Evolutionary conservation across 2,329 filamentous ascomycete genomes (phyloP).

Genomic region (Cryphonectria parasitica): DNA sequence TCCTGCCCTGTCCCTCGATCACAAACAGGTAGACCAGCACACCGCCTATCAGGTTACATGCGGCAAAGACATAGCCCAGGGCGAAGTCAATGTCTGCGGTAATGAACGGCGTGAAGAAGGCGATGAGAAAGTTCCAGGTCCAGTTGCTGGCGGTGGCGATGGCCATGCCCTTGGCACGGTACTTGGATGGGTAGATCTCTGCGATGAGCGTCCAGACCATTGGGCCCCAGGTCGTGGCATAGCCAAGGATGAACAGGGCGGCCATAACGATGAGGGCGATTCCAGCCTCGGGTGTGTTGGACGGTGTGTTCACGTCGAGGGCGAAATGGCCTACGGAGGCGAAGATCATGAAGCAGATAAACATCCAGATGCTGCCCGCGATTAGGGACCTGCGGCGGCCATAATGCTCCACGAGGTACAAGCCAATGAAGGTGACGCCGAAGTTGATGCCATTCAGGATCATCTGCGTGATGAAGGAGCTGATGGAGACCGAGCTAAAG

Average conservation of each 20-base stretch:
- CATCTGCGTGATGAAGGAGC: conserved; percentile 69
- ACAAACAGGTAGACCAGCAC: conserved; percentile 77
- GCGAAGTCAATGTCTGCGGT: conserved; percentile 70
- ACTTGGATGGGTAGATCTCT: conserved; percentile 67
- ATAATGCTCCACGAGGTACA: conserved; percentile 72
- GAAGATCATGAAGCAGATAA: conserved; percentile 62
- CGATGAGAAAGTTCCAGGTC: conserved; percentile 75
- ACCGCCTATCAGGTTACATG: conserved; percentile 67
- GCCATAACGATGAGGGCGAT: conserved; percentile 67
- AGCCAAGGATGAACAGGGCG: conserved; percentile 66
- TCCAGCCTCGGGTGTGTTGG: conserved; percentile 49
- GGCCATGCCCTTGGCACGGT: conserved; percentile 64
- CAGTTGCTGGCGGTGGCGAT: conserved; percentile 66
- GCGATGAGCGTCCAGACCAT: conserved; percentile 68
- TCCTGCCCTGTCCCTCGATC: conserved; percentile 72
- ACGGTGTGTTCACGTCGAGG: conserved; percentile 43
- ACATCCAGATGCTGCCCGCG: conserved; percentile 64
- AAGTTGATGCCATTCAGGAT: conserved; percentile 72
- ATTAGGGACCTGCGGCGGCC: conserved; percentile 68
- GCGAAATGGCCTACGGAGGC: conserved; percentile 56
- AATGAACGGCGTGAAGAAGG: conserved; percentile 82
- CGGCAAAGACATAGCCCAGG: conserved; percentile 78
- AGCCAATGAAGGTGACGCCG: conserved; percentile 65
- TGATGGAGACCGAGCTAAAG: conserved; percentile 50
- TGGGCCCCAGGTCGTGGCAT: conserved; percentile 69